Evolutionary conservation across 2,329 filamentous ascomycete genomes (phyloP).

Genomic region (Alternaria dauci): DNA sequence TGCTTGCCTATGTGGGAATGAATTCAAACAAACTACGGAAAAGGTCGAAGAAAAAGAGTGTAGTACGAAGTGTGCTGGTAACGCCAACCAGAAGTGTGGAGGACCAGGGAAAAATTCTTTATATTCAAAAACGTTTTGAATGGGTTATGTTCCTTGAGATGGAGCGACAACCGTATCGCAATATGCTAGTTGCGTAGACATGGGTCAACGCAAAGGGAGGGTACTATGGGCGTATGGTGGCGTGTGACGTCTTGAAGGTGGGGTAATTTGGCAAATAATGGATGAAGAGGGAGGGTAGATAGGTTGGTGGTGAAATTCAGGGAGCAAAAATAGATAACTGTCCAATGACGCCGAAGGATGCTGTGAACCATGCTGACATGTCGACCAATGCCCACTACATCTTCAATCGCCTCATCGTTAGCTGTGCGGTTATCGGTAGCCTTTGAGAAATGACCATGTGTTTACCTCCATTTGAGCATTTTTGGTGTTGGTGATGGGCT

Average conservation of each 20-base stretch:
- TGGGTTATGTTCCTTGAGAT: too few species aligned
- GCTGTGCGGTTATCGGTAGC: constrained; percentile 41
- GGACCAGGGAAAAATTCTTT: too few species aligned
- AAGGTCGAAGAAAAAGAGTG: too few species aligned
- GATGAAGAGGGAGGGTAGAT: constrained; percentile 10
- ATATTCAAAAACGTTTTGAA: too few species aligned
- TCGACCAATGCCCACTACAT: constrained; percentile 46
- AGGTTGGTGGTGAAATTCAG: constrained; percentile 6
- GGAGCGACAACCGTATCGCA: too few species aligned
- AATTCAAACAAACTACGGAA: too few species aligned
- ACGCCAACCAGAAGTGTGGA: too few species aligned
- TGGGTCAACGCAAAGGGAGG: neutral
- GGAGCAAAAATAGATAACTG: constrained; percentile 1
- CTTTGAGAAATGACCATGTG: neutral
- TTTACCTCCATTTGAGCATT: neutral
- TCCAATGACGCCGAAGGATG: neutral
- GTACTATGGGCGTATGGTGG: constrained; percentile 6
- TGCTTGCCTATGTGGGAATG: too few species aligned
- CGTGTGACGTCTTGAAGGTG: constrained; percentile 3
- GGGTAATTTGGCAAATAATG: constrained; percentile 6
- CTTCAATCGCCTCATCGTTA: constrained; percentile 49
- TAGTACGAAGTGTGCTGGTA: too few species aligned
- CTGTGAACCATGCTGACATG: neutral
- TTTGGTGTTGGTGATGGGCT: neutral
- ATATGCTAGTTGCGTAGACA: too few species aligned